phyloP scores from a whole-genome alignment of 805 yeast species.

The Myxozyma sirexii region DNA sequence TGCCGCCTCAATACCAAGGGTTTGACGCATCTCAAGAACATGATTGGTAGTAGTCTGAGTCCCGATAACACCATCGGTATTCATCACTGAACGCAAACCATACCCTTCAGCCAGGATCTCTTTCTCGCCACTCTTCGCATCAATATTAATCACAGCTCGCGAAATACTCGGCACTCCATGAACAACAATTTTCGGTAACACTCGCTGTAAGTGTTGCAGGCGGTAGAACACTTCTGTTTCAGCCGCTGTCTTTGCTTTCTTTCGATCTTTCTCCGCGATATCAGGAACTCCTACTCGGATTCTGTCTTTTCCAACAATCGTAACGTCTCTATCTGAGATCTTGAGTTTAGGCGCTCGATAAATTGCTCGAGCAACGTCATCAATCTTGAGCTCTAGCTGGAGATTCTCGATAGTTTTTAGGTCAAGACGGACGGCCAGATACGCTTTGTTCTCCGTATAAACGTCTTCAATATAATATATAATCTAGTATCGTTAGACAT shows the following conservation, averaged over 20 bases:
- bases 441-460: constrained; percentile 77
- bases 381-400: constrained; percentile 85
- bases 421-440: constrained; percentile 79
- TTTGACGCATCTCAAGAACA: constrained; percentile 82
- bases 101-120: constrained; percentile 97
- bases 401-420: constrained; percentile 80
- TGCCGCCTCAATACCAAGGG: constrained; percentile 97
- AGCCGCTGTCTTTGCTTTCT: constrained; percentile 24
- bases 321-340: constrained; percentile 70
- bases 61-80: constrained; percentile 95
- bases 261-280: constrained; percentile 36
- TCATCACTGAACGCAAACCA: constrained; percentile 94
- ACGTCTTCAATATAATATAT: constrained; percentile 92
- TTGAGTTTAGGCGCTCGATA: constrained; percentile 86
- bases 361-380: constrained; percentile 83
- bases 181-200: constrained; percentile 82
- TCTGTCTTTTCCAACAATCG: constrained; percentile 63
- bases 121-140: constrained; percentile 75
- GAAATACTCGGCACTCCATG: constrained; percentile 90
- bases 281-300: constrained; percentile 43
- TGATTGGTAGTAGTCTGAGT: constrained; percentile 87
- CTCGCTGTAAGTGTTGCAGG: constrained; percentile 86
- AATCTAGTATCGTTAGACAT: constrained; percentile 43
- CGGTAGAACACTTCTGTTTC: constrained; percentile 70
- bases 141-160: constrained; percentile 94